phyloP scores from a whole-genome alignment of 495 filamentous ascomycete genomes.

The Hyphodiscus hymeniophilus region DNA sequence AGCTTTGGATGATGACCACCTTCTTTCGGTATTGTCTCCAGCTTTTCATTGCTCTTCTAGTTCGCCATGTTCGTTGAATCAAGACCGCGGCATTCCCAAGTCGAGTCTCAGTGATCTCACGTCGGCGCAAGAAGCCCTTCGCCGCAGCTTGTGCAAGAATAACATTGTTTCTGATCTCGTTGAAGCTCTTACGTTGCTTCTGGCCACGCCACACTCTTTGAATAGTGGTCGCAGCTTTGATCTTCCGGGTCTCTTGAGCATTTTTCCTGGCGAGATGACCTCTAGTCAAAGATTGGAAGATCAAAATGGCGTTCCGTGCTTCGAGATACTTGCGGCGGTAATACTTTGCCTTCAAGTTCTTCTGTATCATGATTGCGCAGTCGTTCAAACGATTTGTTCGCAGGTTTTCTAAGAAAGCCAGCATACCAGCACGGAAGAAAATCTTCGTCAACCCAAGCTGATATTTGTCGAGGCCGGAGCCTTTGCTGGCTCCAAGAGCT shows the following conservation, averaged over 20 bases:
- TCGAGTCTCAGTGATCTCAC: slow-evolving; percentile 84
- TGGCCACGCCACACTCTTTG: slow-evolving; percentile 91
- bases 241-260: slow-evolving; percentile 71
- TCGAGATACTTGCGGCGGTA: slow-evolving; percentile 89
- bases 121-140: slow-evolving; percentile 83
- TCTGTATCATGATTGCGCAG: slow-evolving; percentile 97
- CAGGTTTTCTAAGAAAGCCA: slow-evolving; percentile 92
- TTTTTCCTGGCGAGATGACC: slow-evolving; percentile 67
- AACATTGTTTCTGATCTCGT: slow-evolving; percentile 67
- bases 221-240: slow-evolving; percentile 86
- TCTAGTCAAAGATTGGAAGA: slow-evolving; percentile 65
- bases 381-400: slow-evolving; percentile 84
- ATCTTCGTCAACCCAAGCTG: slow-evolving; percentile 96
- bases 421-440: slow-evolving; percentile 98
- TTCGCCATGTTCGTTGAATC: slow-evolving; percentile 87
- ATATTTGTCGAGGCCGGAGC: slow-evolving; percentile 85
- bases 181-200: slow-evolving; percentile 74
- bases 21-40: slow-evolving; percentile 88
- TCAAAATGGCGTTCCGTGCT: slow-evolving; percentile 70
- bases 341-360: slow-evolving; percentile 93
- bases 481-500: slow-evolving; percentile 70
- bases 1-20: slow-evolving; percentile 81
- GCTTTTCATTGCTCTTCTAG: slow-evolving; percentile 62
- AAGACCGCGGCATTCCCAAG: slow-evolving; percentile 85
- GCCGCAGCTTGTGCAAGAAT: slow-evolving; percentile 80